A percentile compares a stretch with the other conserved stretches of the same genome.
Conservation (phyloP, 345 rosid species). For the Excoecaria agallocha region DNA sequence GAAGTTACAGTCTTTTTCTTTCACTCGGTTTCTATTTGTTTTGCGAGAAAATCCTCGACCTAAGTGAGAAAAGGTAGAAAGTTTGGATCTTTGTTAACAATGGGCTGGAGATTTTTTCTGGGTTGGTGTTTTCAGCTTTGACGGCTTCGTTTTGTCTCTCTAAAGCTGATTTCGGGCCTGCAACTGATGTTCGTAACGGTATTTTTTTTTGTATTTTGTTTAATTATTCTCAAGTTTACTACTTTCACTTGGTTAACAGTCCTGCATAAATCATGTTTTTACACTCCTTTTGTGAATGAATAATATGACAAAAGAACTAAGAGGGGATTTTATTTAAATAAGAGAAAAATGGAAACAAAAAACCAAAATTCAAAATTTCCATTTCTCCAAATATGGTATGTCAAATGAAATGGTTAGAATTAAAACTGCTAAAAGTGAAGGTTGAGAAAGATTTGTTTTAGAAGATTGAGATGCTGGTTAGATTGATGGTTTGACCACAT, state of each 20-base stretch:
- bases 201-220: conserved; percentile 11
- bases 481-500: neutral
- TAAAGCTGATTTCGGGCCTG: conserved; percentile 16
- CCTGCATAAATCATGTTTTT: neutral
- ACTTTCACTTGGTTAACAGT: neutral
- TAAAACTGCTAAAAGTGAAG: neutral
- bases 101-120: conserved; percentile 43
- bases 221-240: no score
- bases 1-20: neutral
- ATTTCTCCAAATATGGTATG: no score
- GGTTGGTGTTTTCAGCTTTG: conserved; percentile 32
- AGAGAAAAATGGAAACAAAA: neutral
- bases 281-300: neutral
- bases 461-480: neutral
- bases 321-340: neutral
- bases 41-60: neutral
- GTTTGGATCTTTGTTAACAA: conserved; percentile 14
- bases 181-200: conserved; percentile 61
- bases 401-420: neutral
- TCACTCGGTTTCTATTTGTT: neutral
- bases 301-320: neutral
- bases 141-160: conserved; percentile 46
- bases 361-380: neutral
- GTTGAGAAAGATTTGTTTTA: neutral
- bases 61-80: neutral